Percentiles rank a stretch among this genome's conserved stretches.
Conservation (phyloP, 2,329 filamentous ascomycete species). For the Fusarium marasasianum region DNA sequence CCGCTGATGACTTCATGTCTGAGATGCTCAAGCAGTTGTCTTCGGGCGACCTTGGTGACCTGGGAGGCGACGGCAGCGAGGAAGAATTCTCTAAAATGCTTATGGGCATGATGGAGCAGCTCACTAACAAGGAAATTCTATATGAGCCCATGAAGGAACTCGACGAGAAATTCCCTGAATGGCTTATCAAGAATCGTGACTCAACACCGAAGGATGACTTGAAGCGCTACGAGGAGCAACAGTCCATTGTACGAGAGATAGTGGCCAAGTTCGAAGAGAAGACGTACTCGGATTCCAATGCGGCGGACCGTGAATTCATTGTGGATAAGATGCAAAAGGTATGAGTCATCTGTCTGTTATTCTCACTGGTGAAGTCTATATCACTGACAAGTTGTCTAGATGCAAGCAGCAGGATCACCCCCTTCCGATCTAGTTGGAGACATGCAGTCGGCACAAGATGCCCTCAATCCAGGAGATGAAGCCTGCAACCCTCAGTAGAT, state of each 20-base stretch:
- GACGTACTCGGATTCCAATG: conserved; percentile 83
- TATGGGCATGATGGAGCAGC: conserved; percentile 97
- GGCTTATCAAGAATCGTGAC: conserved; percentile 81
- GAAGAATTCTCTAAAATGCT: conserved; percentile 96
- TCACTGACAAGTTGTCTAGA: conserved; percentile 62
- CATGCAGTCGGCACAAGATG: conserved; percentile 83
- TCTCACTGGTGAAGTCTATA: neutral
- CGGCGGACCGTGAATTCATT: conserved; percentile 87
- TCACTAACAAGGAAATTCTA: conserved; percentile 97
- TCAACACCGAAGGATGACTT: conserved; percentile 76
- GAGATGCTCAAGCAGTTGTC: conserved; percentile 88
- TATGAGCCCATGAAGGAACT: conserved; percentile 99
- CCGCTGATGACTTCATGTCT: conserved; percentile 82
- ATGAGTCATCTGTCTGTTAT: conserved; percentile 41
- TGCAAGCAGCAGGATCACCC: conserved; percentile 94
- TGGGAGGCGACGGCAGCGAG: conserved; percentile 68
- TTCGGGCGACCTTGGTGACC: conserved; percentile 64
- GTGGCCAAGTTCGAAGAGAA: conserved; percentile 86
- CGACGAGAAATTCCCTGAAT: conserved; percentile 88
- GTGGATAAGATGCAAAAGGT: conserved; percentile 99
- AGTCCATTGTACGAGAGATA: conserved; percentile 83
- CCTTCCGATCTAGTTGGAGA: conserved; percentile 92
- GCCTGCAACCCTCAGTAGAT: conserved; percentile 69
- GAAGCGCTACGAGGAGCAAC: conserved; percentile 83
- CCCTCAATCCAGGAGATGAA: conserved; percentile 68